Percentiles rank a stretch among this genome's conserved stretches.
Evolutionary conservation across 1,284 basidiomycete species (phyloP).

Genomic region (Cryptococcus floricola): DNA sequence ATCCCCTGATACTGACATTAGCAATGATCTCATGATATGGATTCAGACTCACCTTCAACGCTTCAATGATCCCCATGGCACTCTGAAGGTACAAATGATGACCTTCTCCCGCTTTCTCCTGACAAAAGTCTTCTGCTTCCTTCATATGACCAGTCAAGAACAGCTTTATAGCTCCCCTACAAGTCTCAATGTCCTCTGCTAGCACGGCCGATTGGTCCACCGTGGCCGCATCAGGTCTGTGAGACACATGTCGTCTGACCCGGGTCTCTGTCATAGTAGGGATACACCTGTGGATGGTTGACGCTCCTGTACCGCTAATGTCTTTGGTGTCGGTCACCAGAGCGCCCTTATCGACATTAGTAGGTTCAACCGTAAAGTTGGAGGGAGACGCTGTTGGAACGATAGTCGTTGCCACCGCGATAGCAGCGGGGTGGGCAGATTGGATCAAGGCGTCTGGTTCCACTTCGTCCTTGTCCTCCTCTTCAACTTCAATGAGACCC

Average conservation of each 20-base stretch:
- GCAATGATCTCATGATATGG: background rate
- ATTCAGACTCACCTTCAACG: slow-evolving; percentile 42
- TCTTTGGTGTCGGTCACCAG: slow-evolving; percentile 9
- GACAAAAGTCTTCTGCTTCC: slow-evolving; percentile 73
- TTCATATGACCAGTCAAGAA: slow-evolving; percentile 87
- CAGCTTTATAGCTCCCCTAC: slow-evolving; percentile 37
- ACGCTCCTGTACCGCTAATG: slow-evolving; percentile 22
- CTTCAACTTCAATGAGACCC: slow-evolving; percentile 48
- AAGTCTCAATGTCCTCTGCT: slow-evolving; percentile 39
- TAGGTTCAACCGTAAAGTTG: background rate
- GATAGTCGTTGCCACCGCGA: background rate
- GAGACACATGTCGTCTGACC: slow-evolving; percentile 15
- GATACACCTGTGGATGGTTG: slow-evolving; percentile 24
- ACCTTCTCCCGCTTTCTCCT: slow-evolving; percentile 61
- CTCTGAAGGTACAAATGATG: slow-evolving; percentile 81
- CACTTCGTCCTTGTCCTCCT: slow-evolving; percentile 39
- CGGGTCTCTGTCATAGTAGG: slow-evolving; percentile 19
- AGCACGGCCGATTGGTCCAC: slow-evolving; percentile 41
- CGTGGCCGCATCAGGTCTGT: slow-evolving; percentile 13
- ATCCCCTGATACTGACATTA: slow-evolving; percentile 41
- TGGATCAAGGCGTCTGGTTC: background rate
- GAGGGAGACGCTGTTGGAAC: background rate
- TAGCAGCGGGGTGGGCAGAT: background rate
- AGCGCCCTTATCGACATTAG: slow-evolving; percentile 26
- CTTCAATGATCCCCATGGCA: slow-evolving; percentile 77